Base-by-base conservation (phyloP, 345 rosid species). In the Arabis alpina region DNA sequence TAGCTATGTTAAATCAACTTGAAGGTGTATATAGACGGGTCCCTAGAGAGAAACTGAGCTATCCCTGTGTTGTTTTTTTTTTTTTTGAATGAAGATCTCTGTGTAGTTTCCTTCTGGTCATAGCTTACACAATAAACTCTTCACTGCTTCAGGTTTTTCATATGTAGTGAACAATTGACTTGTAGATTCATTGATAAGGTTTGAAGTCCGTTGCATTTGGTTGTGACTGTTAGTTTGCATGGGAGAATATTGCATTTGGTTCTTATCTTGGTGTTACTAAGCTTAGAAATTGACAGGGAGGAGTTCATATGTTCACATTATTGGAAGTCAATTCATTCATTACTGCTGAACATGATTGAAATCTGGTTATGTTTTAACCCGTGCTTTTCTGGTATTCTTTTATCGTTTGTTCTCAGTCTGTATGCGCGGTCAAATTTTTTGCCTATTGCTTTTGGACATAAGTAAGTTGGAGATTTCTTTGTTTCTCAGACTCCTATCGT, bases 401-500 rank as follows among this genome's bases (percentile, higher is more conserved):
- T 19, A 23, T 58, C 6, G 37, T 69, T 48, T 48, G 4, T 23
- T 57, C 3, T n/a, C 40, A 34, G 36, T 68, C 14, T 44, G 0
- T n/a, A 2, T 51, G 61, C 11, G 3, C 0, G 10, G 75, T 6
- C 44, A 30, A 37, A 8, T 39, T 5, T 49, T 19, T 51, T 15
- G 12, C 43, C 60, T 41, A 52, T 71, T 52, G 51, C 11, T 50
- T 71, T 52, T 51, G 24, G 6, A 8, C 37, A 40, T 61, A 16
- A 30, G 5, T 61, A 42, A 53, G 54, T 51, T 2, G 1, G 68
- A 42, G 59, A 61, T 36, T 19, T 53, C 5, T 61, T 54, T 10
- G 15, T 60, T 60, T 32, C n/a, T 58, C 48, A 12, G 73, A 70
- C 77, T 81, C 64, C 65, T 39, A 44, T 66, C 27, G 54, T 41